Percentiles rank a stretch among this genome's conserved stretches.
These are phyloP conservation scores for Strobilomyces dryophilus DNA, from an alignment of 768 basidiomycete species.

Conservation along the genomic window DNA sequence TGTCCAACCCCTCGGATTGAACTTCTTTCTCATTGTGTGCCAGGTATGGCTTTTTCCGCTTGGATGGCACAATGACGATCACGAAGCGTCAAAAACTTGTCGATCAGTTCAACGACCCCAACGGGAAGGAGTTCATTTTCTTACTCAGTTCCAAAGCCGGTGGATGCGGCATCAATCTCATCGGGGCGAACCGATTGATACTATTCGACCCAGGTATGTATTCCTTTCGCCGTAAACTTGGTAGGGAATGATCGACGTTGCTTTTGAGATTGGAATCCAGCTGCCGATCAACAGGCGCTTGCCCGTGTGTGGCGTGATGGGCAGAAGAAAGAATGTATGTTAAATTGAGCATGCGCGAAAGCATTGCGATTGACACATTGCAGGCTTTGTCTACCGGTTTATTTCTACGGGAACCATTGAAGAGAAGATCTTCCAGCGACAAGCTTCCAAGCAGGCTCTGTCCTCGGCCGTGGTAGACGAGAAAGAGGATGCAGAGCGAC, in stretches of 20 bases:
- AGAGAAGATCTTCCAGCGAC: conserved; percentile 98
- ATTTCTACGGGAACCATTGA: conserved; percentile 97
- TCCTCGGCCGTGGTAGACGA: conserved; percentile 99
- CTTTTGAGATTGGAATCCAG: conserved; percentile 91
- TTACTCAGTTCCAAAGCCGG: conserved; percentile 93
- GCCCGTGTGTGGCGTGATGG: conserved; percentile 99
- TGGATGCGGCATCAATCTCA: conserved; percentile 95
- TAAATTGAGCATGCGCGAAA: not conserved
- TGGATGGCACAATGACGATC: conserved; percentile 95
- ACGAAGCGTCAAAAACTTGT: conserved; percentile 92
- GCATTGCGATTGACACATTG: not conserved
- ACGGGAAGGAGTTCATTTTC: conserved; percentile 92
- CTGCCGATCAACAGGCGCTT: conserved; percentile 96
- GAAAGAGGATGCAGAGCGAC: conserved; percentile 91
- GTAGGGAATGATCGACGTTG: not conserved
- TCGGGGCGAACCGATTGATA: conserved; percentile 93
- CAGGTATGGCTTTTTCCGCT: conserved; percentile 85
- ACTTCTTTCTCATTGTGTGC: not conserved
- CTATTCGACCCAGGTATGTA: conserved; percentile 85
- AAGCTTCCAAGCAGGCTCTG: conserved; percentile 92
- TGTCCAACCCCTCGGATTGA: not conserved
- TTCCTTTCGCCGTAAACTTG: not conserved
- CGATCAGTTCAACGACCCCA: conserved; percentile 92
- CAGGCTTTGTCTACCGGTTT: conserved; percentile 98
- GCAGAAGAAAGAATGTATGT: conserved; percentile 97